phyloP scores from a whole-genome alignment of 305 asterid genomes.

The Rubia tinctorum region DNA sequence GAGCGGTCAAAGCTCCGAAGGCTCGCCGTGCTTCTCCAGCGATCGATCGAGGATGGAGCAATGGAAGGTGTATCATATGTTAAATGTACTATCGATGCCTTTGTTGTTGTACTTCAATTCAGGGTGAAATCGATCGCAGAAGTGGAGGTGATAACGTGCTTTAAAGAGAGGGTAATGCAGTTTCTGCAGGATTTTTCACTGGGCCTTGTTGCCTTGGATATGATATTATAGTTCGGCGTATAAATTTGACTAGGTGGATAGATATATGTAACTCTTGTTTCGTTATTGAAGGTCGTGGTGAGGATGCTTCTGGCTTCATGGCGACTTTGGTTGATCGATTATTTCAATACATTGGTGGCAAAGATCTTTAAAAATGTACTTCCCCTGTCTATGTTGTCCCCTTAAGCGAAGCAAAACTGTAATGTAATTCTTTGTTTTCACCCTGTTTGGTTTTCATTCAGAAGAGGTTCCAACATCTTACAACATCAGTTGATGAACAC shows the following conservation, averaged over 20 bases:
- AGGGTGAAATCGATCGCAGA: constrained; percentile 98
- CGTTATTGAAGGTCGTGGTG: constrained; percentile 70
- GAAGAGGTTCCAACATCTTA: constrained; percentile 50
- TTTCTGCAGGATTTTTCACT: constrained; percentile 92
- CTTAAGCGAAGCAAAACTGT: constrained; percentile 14
- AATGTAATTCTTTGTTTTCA: constrained; percentile 23
- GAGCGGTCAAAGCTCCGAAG: too few relatives aligned
- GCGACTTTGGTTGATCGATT: constrained; percentile 74
- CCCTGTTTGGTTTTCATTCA: constrained; percentile 30
- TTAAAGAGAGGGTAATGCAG: constrained; percentile 93
- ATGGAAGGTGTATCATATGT: background rate
- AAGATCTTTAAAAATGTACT: constrained; percentile 61
- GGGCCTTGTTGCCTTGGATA: constrained; percentile 96
- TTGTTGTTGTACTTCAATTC: constrained; percentile 27
- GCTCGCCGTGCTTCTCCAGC: too few relatives aligned
- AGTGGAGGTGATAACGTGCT: constrained; percentile 99
- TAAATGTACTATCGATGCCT: background rate
- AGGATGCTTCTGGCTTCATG: constrained; percentile 79
- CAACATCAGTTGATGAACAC: constrained; percentile 58
- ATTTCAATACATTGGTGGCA: constrained; percentile 84
- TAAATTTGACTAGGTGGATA: background rate
- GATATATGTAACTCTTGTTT: constrained; percentile 12
- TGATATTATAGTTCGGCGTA: constrained; percentile 19
- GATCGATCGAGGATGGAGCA: too few relatives aligned
- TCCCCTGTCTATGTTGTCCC: constrained; percentile 18